Evolutionary conservation across 1,284 basidiomycete genomes (phyloP), one percentile per base, ranked within the genome.

Genomic region (Boletus mariae): DNA sequence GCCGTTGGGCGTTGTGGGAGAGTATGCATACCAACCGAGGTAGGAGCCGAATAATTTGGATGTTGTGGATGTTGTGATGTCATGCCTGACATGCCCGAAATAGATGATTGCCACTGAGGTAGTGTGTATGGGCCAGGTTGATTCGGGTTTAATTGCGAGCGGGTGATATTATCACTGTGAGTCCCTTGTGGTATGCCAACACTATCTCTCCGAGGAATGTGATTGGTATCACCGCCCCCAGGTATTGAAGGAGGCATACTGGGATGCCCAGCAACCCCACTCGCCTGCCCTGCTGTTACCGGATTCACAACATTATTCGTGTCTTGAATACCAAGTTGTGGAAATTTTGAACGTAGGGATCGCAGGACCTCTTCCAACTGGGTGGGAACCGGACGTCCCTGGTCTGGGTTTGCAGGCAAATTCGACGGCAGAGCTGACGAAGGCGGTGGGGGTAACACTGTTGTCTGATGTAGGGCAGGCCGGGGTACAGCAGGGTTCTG

Each of bases 1-100:
- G 4, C 12, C 17, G 7, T 3, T 8, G 62, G 62, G 29, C 63
- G 66, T 41, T 46, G 64, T 0, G 63, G 66, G 40, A 68, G 64
- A 10, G 26, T 2, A 41, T 51, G 55, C 11, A 5, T 13, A 32
- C 47, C 47, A 32, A n/a, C 2, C 0, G 45, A 41, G 4, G 35
- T 25, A 43, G 63, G 41, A 34, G 20, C 26, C 8, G 44, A 34
- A 8, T 34, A 17, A 10, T 40, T 53, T 15, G 45, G 5, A 32
- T 32, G 49, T 12, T 5, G 47, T 38, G 26, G 61, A 26, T 6
- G 45, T 26, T 50, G 50, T 32, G 47, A n/a, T 1, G 34, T 13
- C n/a, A 29, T 57, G 28, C 47, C 47, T 50, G 58, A 23, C 37
- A 29, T 51, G 29, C 49, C 28, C 13, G 28, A 23, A 49, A 42